A percentile compares a stretch with the other conserved stretches of the same genome.
Evolutionary conservation across 345 rosid species (phyloP).

Genomic region (Moricandia arvensis): DNA sequence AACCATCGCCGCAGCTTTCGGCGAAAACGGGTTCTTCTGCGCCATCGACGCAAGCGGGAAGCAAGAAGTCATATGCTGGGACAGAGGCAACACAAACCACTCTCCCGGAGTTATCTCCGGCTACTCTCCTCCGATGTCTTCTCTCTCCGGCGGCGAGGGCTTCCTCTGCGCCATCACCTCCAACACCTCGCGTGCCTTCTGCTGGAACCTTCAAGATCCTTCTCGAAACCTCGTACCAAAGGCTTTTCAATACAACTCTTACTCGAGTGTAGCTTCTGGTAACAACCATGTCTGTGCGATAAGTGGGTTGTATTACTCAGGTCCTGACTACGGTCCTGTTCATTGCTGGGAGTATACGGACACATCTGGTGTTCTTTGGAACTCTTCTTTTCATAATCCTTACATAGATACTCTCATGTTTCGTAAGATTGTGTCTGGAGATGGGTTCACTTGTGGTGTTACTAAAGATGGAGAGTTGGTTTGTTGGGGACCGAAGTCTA

Average conservation of each 20-base stretch:
- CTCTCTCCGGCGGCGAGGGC: constrained; percentile 84
- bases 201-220: constrained; percentile 59
- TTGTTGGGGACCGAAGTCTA: constrained; percentile 91
- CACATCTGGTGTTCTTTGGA: constrained; percentile 31
- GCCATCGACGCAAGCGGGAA: constrained; percentile 75
- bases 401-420: constrained; percentile 52
- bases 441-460: constrained; percentile 85
- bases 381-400: constrained; percentile 45
- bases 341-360: constrained; percentile 43
- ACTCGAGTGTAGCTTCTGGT: constrained; percentile 42
- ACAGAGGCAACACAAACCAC: constrained; percentile 40
- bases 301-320: constrained; percentile 38
- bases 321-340: constrained; percentile 37
- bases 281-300: constrained; percentile 38
- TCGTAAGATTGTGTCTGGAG: constrained; percentile 75
- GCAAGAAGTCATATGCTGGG: constrained; percentile 84
- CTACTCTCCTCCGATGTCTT: constrained; percentile 56
- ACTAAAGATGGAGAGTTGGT: constrained; percentile 58
- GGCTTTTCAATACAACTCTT: constrained; percentile 49
- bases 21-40: constrained; percentile 80
- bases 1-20: constrained; percentile 50
- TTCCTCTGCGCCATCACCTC: constrained; percentile 82
- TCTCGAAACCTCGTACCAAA: constrained; percentile 64
- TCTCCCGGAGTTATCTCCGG: constrained; percentile 30
- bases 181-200: constrained; percentile 68